These are phyloP conservation scores for Aurinia saxatilis DNA, from an alignment of 345 rosid species.

Conservation along the genomic window DNA sequence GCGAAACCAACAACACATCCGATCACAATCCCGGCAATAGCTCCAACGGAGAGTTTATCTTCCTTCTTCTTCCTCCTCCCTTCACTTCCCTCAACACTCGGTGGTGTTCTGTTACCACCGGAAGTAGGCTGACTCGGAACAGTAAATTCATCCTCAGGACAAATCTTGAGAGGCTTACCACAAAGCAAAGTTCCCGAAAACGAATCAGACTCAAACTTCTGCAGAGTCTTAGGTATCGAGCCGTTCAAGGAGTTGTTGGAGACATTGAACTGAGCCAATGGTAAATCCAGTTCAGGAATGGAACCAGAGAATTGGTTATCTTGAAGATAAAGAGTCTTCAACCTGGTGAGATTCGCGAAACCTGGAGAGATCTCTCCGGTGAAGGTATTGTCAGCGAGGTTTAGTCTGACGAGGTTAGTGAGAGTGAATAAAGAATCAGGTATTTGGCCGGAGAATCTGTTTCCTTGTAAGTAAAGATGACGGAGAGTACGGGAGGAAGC, in stretches of 20 bases:
- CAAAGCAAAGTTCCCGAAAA: conserved; percentile 69
- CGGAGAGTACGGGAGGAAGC: conserved; percentile 39
- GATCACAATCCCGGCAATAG: conserved; percentile 62
- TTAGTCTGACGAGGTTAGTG: conserved; percentile 52
- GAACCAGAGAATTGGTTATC: conserved; percentile 55
- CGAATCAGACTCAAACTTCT: conserved; percentile 36
- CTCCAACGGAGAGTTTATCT: conserved; percentile 49
- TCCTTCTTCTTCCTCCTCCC: background rate
- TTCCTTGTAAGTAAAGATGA: conserved; percentile 71
- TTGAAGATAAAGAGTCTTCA: conserved; percentile 63
- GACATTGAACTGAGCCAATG: conserved; percentile 65
- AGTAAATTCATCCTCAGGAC: conserved; percentile 34
- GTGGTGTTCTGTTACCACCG: conserved; percentile 20
- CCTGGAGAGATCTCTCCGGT: conserved; percentile 51
- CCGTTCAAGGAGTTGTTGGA: conserved; percentile 71
- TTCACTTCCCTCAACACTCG: background rate
- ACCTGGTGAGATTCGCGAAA: conserved; percentile 47
- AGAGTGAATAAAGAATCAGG: conserved; percentile 45
- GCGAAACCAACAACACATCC: conserved; percentile 47
- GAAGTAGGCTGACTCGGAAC: conserved; percentile 47
- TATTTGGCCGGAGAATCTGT: conserved; percentile 60
- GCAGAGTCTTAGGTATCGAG: conserved; percentile 48
- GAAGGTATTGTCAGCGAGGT: conserved; percentile 56
- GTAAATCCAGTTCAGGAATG: conserved; percentile 42
- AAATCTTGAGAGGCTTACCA: conserved; percentile 44